These are phyloP conservation scores for Fusarium austroafricanum DNA, from an alignment of 2,329 filamentous ascomycete species.

Conservation along the genomic window DNA sequence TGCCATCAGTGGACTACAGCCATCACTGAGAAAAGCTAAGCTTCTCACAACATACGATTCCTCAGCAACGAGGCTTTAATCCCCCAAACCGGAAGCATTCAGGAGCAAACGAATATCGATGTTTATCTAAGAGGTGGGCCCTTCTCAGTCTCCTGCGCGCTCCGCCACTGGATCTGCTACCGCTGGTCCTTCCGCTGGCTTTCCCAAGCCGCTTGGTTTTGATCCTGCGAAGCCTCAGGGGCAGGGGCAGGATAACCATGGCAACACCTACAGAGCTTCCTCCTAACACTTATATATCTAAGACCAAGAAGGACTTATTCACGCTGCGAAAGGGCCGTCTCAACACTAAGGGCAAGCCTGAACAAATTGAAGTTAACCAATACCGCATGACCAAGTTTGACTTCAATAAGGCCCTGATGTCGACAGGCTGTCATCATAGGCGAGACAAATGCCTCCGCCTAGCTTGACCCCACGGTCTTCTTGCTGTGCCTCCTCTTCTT, in stretches of 20 bases:
- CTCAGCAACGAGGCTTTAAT: no score
- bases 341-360: conserved; percentile 67
- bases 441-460: no score
- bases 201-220: conserved; percentile 51
- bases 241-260: conserved; percentile 48
- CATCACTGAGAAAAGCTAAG: no score
- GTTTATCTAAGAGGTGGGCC: no score
- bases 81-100: no score
- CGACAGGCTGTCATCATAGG: no score
- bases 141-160: conserved; percentile 37
- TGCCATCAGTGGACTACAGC: no score
- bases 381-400: conserved; percentile 72
- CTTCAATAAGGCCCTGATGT: no score
- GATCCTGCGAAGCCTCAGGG: conserved; percentile 59
- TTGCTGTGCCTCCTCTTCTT: no score
- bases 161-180: conserved; percentile 32
- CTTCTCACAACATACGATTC: no score
- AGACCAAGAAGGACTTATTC: conserved; percentile 52
- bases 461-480: no score
- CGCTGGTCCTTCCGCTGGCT: conserved; percentile 30
- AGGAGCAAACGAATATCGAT: no score
- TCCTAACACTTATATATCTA: conserved; percentile 63
- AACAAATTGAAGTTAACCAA: conserved; percentile 75
- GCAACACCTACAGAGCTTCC: conserved; percentile 67
- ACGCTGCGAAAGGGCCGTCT: conserved; percentile 55